Percentiles rank a stretch among this genome's conserved stretches.
Evolutionary conservation across 768 basidiomycete species (phyloP).

Genomic region (Suillus subalutaceus): DNA sequence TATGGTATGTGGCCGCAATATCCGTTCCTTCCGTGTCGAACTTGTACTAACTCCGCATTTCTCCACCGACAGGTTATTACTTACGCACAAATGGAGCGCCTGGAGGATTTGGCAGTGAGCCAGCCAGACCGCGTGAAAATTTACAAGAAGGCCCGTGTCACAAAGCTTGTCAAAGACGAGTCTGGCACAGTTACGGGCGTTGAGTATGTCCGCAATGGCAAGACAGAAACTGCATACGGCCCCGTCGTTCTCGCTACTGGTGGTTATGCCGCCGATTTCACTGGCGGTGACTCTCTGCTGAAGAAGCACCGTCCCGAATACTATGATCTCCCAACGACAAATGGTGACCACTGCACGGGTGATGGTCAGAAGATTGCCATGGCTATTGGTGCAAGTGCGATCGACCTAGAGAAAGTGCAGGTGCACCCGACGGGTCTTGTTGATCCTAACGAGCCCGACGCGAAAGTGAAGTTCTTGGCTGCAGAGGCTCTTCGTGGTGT

Average conservation of each 20-base stretch:
- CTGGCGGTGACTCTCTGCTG: slow-evolving; percentile 73
- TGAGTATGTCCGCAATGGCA: slow-evolving; percentile 79
- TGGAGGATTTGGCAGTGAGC: slow-evolving; percentile 85
- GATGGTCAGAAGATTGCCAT: slow-evolving; percentile 96
- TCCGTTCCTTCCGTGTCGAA: background rate
- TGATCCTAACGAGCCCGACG: slow-evolving; percentile 92
- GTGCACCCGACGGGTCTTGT: slow-evolving; percentile 98
- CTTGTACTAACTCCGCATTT: slow-evolving; percentile 16
- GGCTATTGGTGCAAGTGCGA: slow-evolving; percentile 79
- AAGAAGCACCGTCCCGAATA: slow-evolving; percentile 95
- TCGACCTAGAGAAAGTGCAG: slow-evolving; percentile 98
- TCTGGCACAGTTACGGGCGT: slow-evolving; percentile 81
- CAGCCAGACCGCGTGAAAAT: slow-evolving; percentile 88
- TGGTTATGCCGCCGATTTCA: slow-evolving; percentile 98
- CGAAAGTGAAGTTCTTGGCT: slow-evolving; percentile 96
- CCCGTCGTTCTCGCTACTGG: slow-evolving; percentile 96
- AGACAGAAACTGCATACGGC: slow-evolving; percentile 79
- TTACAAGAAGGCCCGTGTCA: slow-evolving; percentile 90
- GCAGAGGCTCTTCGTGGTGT: slow-evolving; percentile 97
- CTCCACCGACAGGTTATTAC: slow-evolving; percentile 71
- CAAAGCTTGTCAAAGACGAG: slow-evolving; percentile 79
- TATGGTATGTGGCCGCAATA: slow-evolving; percentile 60
- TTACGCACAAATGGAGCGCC: slow-evolving; percentile 94
- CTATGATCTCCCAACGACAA: slow-evolving; percentile 92
- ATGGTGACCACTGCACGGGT: slow-evolving; percentile 96